Base-by-base conservation (phyloP, 1,139 yeast genomes). In the Blastobotrys proliferans region DNA sequence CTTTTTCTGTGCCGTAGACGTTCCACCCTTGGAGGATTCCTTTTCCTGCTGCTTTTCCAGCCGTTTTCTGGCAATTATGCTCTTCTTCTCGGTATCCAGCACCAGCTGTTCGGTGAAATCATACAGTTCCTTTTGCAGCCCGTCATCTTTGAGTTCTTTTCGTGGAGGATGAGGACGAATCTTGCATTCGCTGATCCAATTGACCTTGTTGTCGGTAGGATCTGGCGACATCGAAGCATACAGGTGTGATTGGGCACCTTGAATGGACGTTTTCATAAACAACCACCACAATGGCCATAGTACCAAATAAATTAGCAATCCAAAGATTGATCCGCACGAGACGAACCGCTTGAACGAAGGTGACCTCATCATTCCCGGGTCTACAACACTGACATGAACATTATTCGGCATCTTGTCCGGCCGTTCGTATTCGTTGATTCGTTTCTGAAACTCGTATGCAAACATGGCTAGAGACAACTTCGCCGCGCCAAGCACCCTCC, bases 321-420 rank as follows among this genome's bases (percentile, higher is more conserved):
- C 94, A 61, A 76, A 64, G 1, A 92, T 55, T 0, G 85, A 70
- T 0, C 98, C 97, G 66, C 85, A 72, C 9, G 94, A 79, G 9
- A 85, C 50, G 38, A 82, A 79, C 47, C 97, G 74, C 55, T 94
- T 78, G 37, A 92, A 82, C 28, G 94, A 79, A 2, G 94, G 85
- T 1, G 95, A 80, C 55, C 97, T 74, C 82, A 86, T 84, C 39
- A 90, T 55, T 0, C 98, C 98, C 0, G 98, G 98, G 57, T 92
- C 94, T 4, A 85, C 94, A 47, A 86, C 55, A 47, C 82, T 74
- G n/a, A 87, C 73, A 40, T 82, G 74, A 14, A 86, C 79, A 55
- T 83, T 84, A 56, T 54, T 72, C 1, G 85, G 83, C 24, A 81
- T 77, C 49, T 73, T 68, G 55, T 86, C 95, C 24, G 79, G 73